Evolutionary conservation across 805 yeast species (phyloP).

Genomic region (Yamadazyma philogaea): DNA sequence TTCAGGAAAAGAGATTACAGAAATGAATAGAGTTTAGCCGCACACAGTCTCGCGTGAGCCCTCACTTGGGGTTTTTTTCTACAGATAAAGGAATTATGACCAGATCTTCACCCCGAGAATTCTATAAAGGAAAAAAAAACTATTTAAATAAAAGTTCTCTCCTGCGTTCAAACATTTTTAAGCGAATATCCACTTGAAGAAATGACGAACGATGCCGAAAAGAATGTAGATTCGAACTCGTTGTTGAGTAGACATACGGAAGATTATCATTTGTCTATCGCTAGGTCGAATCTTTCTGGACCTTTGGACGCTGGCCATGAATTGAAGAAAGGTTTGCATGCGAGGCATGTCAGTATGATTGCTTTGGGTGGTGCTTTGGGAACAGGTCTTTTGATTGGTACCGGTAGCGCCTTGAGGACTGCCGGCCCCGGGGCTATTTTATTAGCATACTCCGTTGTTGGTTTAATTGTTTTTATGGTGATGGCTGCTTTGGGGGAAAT

Average conservation of each 20-base stretch:
- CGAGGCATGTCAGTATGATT: slow-evolving; percentile 67
- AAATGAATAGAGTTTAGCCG: neutral
- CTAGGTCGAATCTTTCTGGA: slow-evolving; percentile 44
- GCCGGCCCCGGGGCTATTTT: slow-evolving; percentile 71
- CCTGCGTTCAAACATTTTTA: neutral
- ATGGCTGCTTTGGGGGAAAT: slow-evolving; percentile 70
- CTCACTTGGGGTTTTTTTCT: neutral
- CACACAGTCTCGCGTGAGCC: neutral
- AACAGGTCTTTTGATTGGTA: slow-evolving; percentile 70
- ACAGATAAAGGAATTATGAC: neutral
- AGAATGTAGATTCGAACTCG: slow-evolving; percentile 22
- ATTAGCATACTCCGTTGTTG: slow-evolving; percentile 66
- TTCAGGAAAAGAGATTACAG: no score
- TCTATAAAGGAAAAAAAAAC: neutral
- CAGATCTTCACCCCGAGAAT: slow-evolving; percentile 5
- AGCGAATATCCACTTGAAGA: neutral
- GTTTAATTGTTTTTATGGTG: slow-evolving; percentile 66
- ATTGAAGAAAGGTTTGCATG: slow-evolving; percentile 43
- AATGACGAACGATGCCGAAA: slow-evolving; percentile 11
- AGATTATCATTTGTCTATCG: slow-evolving; percentile 46
- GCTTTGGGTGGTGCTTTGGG: slow-evolving; percentile 85
- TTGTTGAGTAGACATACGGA: slow-evolving; percentile 42
- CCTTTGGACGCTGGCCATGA: slow-evolving; percentile 37
- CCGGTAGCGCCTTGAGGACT: slow-evolving; percentile 62
- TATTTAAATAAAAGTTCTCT: slow-evolving; percentile 1